Evolutionary conservation across 2,329 filamentous ascomycete genomes (phyloP).

Genomic region (Coleophoma cylindrospora): DNA sequence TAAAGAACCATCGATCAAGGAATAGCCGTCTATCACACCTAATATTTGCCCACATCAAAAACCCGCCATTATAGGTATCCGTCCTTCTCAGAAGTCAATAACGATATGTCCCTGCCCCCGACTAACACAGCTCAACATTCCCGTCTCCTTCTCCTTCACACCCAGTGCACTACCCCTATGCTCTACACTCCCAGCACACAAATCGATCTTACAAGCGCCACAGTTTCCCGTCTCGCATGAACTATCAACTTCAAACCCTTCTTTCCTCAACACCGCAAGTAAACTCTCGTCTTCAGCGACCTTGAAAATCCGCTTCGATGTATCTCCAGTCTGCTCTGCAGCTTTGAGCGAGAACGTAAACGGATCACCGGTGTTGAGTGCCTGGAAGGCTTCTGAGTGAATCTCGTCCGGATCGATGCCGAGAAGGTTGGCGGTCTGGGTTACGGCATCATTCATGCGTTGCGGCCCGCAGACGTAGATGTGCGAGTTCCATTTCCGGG

Average conservation of each 20-base stretch:
- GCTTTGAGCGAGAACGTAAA: slow-evolving; percentile 49
- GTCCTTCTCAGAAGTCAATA: neutral
- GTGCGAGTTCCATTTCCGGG: slow-evolving; percentile 46
- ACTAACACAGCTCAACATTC: slow-evolving; percentile 31
- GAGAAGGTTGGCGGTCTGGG: slow-evolving; percentile 31
- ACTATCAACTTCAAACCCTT: slow-evolving; percentile 33
- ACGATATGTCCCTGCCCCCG: slow-evolving; percentile 42
- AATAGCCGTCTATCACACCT: too few relatives aligned
- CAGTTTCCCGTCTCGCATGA: slow-evolving; percentile 39
- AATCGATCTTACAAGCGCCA: slow-evolving; percentile 34
- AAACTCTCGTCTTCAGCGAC: slow-evolving; percentile 36
- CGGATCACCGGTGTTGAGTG: slow-evolving; percentile 48
- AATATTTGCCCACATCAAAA: too few relatives aligned
- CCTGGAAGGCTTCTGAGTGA: slow-evolving; percentile 56
- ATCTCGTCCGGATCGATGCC: slow-evolving; percentile 44
- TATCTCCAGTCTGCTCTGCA: slow-evolving; percentile 22
- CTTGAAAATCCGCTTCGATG: slow-evolving; percentile 32
- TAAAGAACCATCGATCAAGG: too few relatives aligned
- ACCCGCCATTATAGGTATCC: too few relatives aligned
- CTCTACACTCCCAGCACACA: slow-evolving; percentile 30
- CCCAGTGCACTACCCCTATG: slow-evolving; percentile 32
- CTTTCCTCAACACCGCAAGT: slow-evolving; percentile 32
- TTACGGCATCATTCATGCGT: slow-evolving; percentile 49
- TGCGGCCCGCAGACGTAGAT: slow-evolving; percentile 58
- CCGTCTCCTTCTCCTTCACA: slow-evolving; percentile 27